Percentiles rank a stretch among this genome's conserved stretches.
These are phyloP conservation scores for Haplographium delicatum DNA, from an alignment of 495 filamentous ascomycete genomes.

Conservation along the genomic window DNA sequence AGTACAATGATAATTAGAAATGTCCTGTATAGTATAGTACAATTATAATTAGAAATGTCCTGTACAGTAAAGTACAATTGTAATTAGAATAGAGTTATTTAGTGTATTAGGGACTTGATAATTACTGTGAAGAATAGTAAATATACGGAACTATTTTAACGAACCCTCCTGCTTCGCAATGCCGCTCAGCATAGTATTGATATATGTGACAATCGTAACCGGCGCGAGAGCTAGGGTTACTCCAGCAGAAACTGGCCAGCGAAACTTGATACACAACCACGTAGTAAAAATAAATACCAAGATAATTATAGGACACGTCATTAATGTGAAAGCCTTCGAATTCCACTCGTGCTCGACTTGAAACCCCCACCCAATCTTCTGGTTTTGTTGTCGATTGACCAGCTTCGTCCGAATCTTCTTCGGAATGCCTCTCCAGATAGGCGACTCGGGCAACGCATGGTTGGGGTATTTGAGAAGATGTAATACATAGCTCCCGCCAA, in stretches of 20 bases:
- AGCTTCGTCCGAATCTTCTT: background rate
- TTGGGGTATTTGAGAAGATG: constrained; percentile 1
- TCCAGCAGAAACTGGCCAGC: background rate
- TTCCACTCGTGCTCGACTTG: constrained; percentile 1
- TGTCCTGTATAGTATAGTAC: too few species aligned
- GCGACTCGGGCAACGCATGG: background rate
- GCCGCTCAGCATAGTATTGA: background rate
- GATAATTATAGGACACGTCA: background rate
- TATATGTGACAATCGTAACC: background rate
- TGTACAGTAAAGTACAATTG: too few species aligned
- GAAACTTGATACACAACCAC: background rate
- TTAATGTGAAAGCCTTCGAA: background rate
- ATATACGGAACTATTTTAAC: too few species aligned
- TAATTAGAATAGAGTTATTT: too few species aligned
- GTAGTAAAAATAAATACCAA: background rate
- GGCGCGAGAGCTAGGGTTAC: background rate
- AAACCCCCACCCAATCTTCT: constrained; percentile 1
- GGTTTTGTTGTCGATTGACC: background rate
- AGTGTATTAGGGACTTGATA: too few species aligned
- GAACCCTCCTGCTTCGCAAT: background rate
- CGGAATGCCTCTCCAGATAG: background rate
- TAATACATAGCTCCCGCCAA: background rate
- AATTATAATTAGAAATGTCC: too few species aligned
- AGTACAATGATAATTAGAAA: too few species aligned
- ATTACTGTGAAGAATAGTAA: too few species aligned